Evolutionary conservation across 768 basidiomycete genomes (phyloP), one percentile per base, ranked within the genome.

Genomic region (Tremella yokohamensis): DNA sequence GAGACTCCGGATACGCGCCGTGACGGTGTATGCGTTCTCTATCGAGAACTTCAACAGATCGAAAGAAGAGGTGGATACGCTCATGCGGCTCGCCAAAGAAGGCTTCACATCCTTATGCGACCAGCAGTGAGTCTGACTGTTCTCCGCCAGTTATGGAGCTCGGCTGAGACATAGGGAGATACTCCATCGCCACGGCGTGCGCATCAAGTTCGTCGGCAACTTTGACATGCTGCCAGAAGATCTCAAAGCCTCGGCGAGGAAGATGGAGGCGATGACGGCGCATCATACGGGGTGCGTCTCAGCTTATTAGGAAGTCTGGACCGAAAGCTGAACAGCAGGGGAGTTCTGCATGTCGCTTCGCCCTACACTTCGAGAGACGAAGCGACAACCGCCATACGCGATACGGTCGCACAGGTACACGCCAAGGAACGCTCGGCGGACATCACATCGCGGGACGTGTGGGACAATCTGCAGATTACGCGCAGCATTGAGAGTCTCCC

Each of bases 1-100:
- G 19, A 80, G 82, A 1, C 81, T 99, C n/a, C 79, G 84, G 12
- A 82, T 99, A 49, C 82, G 79, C 58, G 90, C 87, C 59, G 91
- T 98, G 22, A 86, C 90, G 1, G 89, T 87, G n/a, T 99, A 94
- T 68, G 90, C 91, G n/a, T 99, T 99, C 77, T 84, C 92, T 1
- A 91, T 98, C 60, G 94, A 98, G 68, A 99, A 98, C 78, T 98
- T 98, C 79, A 89, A 89, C 61, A 83, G 96, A 19, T 82, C 87
- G 0, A 79, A 83, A 54, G 86, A 86, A 3, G 96, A 99, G 74
- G 90, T 99, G 1, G 84, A 87, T 22, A 84, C 84, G 1, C 81
- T 98, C 65, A 91, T 99, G 90, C 75, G 79, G n/a, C 76, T 99
- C 49, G 87, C 88, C 0, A 85, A 89, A 72, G 81, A 81, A 15